phyloP scores from a whole-genome alignment of 495 filamentous ascomycete genomes.

The Astrocystis sublimbata region DNA sequence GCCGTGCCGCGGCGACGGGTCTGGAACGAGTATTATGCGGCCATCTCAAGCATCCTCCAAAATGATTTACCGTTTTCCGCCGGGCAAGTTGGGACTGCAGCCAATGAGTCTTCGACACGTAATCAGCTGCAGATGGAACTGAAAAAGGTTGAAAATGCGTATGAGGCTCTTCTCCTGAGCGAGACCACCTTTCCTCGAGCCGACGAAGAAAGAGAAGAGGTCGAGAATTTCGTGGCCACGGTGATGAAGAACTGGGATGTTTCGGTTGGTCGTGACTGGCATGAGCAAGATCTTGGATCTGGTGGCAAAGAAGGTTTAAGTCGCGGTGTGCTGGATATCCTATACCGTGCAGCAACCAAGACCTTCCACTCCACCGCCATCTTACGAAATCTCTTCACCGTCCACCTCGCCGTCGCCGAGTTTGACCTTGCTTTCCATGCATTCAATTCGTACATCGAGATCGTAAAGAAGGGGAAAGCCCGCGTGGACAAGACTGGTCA shows the following conservation, averaged over 20 bases:
- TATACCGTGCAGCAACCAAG: constrained; percentile 86
- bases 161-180: constrained; percentile 69
- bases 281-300: constrained; percentile 73
- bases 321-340: constrained; percentile 72
- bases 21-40: constrained; percentile 80
- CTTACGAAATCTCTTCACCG: constrained; percentile 81
- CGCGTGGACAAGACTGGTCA: constrained; percentile 76
- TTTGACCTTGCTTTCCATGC: constrained; percentile 85
- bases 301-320: constrained; percentile 73
- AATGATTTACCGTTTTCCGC: constrained; percentile 52
- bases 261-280: constrained; percentile 72
- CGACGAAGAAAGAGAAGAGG: constrained; percentile 66
- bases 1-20: constrained; percentile 57
- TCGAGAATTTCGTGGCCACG: constrained; percentile 78
- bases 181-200: constrained; percentile 84
- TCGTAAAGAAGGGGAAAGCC: constrained; percentile 77
- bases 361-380: constrained; percentile 92
- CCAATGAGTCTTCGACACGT: constrained; percentile 52
- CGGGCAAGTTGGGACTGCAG: constrained; percentile 36
- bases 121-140: constrained; percentile 70
- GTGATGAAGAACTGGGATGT: constrained; percentile 84
- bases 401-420: constrained; percentile 82
- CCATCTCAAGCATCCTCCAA: constrained; percentile 66
- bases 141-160: constrained; percentile 70
- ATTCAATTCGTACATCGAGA: constrained; percentile 85